A percentile compares a stretch with the other conserved stretches of the same genome.
Evolutionary conservation across 345 rosid species (phyloP).

Genomic region (Mallotus nudiflorus): DNA sequence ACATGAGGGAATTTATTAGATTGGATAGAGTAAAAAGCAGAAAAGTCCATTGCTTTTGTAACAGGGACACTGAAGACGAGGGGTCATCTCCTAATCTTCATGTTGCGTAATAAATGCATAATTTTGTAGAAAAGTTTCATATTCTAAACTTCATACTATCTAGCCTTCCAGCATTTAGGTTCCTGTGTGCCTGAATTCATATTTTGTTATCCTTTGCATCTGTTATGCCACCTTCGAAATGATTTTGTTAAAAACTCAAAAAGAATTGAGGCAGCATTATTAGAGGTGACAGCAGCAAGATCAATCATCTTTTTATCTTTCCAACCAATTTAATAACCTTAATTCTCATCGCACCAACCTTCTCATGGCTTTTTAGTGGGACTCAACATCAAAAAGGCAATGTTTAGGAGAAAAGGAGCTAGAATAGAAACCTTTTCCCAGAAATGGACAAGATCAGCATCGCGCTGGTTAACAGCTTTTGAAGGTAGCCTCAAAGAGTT

Average conservation of each 20-base stretch:
- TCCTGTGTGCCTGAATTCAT: neutral
- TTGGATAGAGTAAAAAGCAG: neutral
- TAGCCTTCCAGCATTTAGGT: neutral
- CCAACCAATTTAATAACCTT: neutral
- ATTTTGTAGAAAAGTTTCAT: neutral
- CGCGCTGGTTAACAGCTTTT: constrained; percentile 89
- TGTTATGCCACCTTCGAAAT: neutral
- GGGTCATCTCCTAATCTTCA: neutral
- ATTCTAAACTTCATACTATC: neutral
- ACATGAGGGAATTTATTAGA: neutral
- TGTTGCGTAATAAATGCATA: neutral
- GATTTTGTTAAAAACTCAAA: neutral
- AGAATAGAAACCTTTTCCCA: constrained; percentile 76
- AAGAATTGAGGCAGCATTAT: too few relatives aligned
- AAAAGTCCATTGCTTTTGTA: neutral
- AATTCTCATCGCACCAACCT: too few relatives aligned
- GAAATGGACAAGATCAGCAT: constrained; percentile 94
- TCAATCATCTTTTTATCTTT: neutral
- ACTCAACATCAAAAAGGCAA: neutral
- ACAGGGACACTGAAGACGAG: neutral
- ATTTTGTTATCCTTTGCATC: neutral
- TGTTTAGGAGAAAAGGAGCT: neutral
- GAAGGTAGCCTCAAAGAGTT: constrained; percentile 60
- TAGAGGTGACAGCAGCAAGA: neutral
- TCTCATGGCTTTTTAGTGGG: neutral